phyloP scores from a whole-genome alignment of 331 rosid genomes.

The Quercus tomentella region DNA sequence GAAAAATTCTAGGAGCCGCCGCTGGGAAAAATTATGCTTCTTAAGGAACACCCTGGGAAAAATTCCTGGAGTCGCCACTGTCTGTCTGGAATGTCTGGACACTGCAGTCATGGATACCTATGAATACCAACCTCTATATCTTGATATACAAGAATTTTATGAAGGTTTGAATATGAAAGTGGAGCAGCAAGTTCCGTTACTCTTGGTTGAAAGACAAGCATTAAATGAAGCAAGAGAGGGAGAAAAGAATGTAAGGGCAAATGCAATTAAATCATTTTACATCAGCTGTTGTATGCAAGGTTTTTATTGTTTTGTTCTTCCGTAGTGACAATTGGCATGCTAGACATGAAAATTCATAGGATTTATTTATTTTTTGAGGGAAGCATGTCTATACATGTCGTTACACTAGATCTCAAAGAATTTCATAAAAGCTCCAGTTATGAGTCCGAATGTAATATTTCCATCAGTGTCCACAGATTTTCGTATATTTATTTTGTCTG shows the following conservation, averaged over 20 bases:
- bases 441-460: not conserved
- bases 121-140: slow-evolving; percentile 86
- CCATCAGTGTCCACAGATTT: not conserved
- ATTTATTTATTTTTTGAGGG: not conserved
- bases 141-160: slow-evolving; percentile 75
- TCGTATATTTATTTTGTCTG: not conserved
- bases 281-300: slow-evolving; percentile 4
- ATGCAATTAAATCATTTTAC: slow-evolving; percentile 16
- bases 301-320: not conserved
- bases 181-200: slow-evolving; percentile 89
- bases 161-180: slow-evolving; percentile 84
- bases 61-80: too few species aligned
- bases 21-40: too few species aligned
- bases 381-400: not conserved
- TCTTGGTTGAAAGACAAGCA: slow-evolving; percentile 96
- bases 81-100: slow-evolving; percentile 91
- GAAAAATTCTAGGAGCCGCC: too few species aligned
- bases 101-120: slow-evolving; percentile 90
- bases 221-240: slow-evolving; percentile 97
- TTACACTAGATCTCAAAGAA: not conserved
- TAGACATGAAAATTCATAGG: not conserved
- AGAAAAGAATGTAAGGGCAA: slow-evolving; percentile 79
- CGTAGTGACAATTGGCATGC: not conserved
- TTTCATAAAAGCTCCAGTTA: not conserved
- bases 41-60: too few species aligned